Conservation (phyloP, 768 basidiomycete genomes). For the Multifurca ochricompacta region DNA sequence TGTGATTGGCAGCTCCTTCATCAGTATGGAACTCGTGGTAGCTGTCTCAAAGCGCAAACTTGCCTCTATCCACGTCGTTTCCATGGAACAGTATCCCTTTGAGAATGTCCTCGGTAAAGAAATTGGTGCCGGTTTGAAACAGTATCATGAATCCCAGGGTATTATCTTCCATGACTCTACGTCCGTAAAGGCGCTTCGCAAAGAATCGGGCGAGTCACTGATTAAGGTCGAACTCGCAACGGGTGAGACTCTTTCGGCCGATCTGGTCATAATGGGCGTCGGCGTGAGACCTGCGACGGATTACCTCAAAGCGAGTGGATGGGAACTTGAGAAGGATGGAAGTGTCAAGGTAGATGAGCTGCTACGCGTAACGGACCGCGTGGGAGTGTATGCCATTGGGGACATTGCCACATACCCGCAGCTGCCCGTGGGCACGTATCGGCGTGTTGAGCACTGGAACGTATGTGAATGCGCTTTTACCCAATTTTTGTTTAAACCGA, state of each 20-base stretch:
- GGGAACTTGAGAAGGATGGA: conserved; percentile 65
- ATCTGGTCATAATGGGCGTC: conserved; percentile 78
- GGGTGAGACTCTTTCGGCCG: conserved; percentile 50
- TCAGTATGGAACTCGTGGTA: conserved; percentile 87
- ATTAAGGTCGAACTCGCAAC: conserved; percentile 38
- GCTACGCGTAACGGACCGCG: conserved; percentile 46
- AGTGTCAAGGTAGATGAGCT: conserved; percentile 73
- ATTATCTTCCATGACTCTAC: conserved; percentile 77
- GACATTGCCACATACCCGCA: conserved; percentile 81
- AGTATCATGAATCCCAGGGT: conserved; percentile 78
- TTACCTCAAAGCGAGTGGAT: conserved; percentile 64
- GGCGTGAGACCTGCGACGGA: conserved; percentile 80
- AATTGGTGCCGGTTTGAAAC: conserved; percentile 64
- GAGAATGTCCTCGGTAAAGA: conserved; percentile 73
- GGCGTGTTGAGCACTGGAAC: conserved; percentile 88
- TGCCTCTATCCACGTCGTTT: conserved; percentile 76
- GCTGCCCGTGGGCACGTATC: conserved; percentile 38
- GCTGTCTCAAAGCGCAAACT: conserved; percentile 67
- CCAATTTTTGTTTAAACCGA: neutral
- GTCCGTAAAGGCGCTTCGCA: conserved; percentile 57
- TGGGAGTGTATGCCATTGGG: conserved; percentile 65
- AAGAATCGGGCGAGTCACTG: conserved; percentile 41
- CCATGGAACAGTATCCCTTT: conserved; percentile 76
- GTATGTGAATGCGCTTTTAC: conserved; percentile 31
- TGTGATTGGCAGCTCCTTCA: conserved; percentile 85